A percentile compares a stretch with the other conserved stretches of the same genome.
phyloP scores from a whole-genome alignment of 208 protist species.

The Wallacemonas sp. region DNA sequence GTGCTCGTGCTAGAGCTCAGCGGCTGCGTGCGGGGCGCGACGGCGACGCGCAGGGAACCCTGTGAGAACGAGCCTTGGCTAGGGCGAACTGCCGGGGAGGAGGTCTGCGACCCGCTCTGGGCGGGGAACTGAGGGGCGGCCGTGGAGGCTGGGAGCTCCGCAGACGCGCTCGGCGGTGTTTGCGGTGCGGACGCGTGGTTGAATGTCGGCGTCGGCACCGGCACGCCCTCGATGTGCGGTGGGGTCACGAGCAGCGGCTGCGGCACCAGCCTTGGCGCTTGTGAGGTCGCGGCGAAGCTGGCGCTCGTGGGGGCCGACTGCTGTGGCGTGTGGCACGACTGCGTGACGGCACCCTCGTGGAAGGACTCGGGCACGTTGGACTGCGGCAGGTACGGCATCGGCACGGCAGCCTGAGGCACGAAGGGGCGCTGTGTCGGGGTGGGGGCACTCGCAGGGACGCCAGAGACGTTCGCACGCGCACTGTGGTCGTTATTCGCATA shows the following conservation, averaged over 20 bases:
- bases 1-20: conserved; percentile 19
- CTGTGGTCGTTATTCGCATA: conserved; percentile 13
- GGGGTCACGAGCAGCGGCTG: conserved; percentile 31
- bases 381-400: not conserved
- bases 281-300: conserved; percentile 22
- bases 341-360: not conserved
- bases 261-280: conserved; percentile 17
- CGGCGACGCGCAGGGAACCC: conserved; percentile 24
- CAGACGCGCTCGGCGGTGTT: conserved; percentile 4
- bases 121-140: conserved; percentile 8
- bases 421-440: not conserved
- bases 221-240: conserved; percentile 27
- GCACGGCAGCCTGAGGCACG: not conserved
- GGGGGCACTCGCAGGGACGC: not conserved
- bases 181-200: conserved; percentile 9
- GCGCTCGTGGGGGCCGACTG: conserved; percentile 13
- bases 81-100: not conserved
- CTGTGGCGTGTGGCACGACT: not conserved
- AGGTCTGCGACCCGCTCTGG: not conserved
- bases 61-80: not conserved
- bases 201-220: conserved; percentile 10
- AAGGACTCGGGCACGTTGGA: not conserved
- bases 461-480: not conserved
- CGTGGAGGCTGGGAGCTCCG: conserved; percentile 16
- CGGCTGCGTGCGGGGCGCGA: conserved; percentile 27